Evolutionary conservation across 2,329 filamentous ascomycete species (phyloP).

Genomic region (Pseudogymnoascus sp.): DNA sequence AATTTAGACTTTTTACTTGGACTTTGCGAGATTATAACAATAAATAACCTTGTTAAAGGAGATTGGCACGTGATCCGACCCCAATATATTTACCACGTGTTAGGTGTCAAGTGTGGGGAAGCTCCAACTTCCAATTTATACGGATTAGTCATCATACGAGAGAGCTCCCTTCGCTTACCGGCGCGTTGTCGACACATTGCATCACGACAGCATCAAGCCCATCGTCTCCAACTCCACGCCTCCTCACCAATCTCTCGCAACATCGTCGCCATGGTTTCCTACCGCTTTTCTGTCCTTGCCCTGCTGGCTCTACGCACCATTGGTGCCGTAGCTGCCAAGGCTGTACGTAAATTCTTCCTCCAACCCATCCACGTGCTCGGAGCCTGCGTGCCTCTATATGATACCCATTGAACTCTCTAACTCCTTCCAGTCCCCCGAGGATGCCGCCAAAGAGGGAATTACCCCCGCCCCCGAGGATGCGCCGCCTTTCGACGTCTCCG

Average conservation of each 20-base stretch:
- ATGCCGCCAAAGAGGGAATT: conserved; percentile 14
- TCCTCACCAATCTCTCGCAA: not conserved
- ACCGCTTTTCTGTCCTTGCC: conserved; percentile 65
- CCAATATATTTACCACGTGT: not conserved
- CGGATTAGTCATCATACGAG: not conserved
- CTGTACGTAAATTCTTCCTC: conserved; percentile 41
- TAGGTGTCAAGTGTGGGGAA: not conserved
- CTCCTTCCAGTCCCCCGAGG: conserved; percentile 16
- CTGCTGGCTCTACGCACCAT: conserved; percentile 63
- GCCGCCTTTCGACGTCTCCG: conserved; percentile 55
- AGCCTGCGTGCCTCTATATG: not conserved
- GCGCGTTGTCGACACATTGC: conserved; percentile 3
- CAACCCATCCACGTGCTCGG: conserved; percentile 23
- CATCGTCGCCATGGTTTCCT: conserved; percentile 53
- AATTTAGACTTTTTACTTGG: not conserved
- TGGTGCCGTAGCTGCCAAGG: conserved; percentile 53
- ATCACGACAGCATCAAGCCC: not conserved
- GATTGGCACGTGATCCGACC: not conserved
- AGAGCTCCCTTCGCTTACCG: not conserved
- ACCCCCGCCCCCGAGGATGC: conserved; percentile 10
- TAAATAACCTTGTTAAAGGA: not conserved
- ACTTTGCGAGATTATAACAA: not conserved
- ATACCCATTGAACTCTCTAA: conserved; percentile 15
- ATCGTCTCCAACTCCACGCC: not conserved
- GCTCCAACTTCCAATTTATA: not conserved